Base-by-base conservation (phyloP, 2,329 filamentous ascomycete genomes). In the Myriosclerotinia curreyana region DNA sequence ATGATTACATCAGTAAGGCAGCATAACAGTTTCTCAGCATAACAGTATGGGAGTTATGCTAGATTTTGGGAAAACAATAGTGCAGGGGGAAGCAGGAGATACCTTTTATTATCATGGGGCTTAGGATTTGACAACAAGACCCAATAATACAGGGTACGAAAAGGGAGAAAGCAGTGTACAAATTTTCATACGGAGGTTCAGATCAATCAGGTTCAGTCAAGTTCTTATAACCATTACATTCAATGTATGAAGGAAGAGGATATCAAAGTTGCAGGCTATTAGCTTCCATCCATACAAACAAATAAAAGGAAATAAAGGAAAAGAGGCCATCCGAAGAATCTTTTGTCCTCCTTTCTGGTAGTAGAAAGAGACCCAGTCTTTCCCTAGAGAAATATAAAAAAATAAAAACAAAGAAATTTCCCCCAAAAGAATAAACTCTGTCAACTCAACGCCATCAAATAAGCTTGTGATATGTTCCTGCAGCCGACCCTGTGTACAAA, bases 401-500 rank as follows among this genome's bases (percentile, higher is more conserved):
- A 17, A 36, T 22, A 46, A 62, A n/a, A 22, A 17, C 36, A 50
- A 49, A 44, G 14, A 50, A 59, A 31, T 25, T 50, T n/a, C 34
- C 44, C 7, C 14, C 55, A 12, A 48, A 58, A 20, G 22, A 2
- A 48, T 25, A 25, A 48, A 48, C 3, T 38, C 42, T 22, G n/a
- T 48, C n/a, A 48, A 59, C 12, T 52, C 34, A 53, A 61, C 60
- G 60, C 60, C 60, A 63, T 36, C 31, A 59, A 59, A 59, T 59
- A 28, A 48, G 20, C 28, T 14, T 58, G 51, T 63, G 60, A 55
- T 63, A 63, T 63, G 52, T 58, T 56, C 51, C 42, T 31, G 52
- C 42, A 38, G 25, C 31, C 44, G 31, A 22, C 25, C 52, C 44
- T 63, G 25, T 63, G 60, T 48, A 63, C 51, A 63, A 56, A 12